A percentile compares a stretch with the other conserved stretches of the same genome.
Conservation (phyloP, 176 grass and related monocot species). For the Raddia distichophylla region DNA sequence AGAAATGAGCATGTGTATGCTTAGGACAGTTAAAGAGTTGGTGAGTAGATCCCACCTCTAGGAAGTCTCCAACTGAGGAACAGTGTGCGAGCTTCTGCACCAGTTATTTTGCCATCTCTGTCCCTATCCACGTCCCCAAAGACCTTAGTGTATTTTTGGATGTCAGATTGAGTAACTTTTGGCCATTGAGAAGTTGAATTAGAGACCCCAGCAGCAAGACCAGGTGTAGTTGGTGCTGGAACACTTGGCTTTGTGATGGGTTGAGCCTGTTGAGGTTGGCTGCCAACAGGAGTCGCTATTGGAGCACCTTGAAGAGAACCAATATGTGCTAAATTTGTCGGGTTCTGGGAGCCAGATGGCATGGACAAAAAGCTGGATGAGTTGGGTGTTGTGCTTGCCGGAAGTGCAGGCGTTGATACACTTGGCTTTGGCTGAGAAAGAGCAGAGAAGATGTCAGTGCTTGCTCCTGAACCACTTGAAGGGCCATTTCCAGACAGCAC, state of each 20-base stretch:
- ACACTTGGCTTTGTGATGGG: slow-evolving; percentile 43
- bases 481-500: slow-evolving; percentile 77
- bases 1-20: slow-evolving; percentile 34
- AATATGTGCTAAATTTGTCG: slow-evolving; percentile 55
- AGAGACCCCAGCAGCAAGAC: slow-evolving; percentile 49
- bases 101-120: slow-evolving; percentile 98
- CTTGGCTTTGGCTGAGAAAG: slow-evolving; percentile 58
- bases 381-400: slow-evolving; percentile 33
- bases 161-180: slow-evolving; percentile 90
- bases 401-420: slow-evolving; percentile 38
- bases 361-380: slow-evolving; percentile 51
- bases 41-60: slow-evolving; percentile 64
- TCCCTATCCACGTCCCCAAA: slow-evolving; percentile 91
- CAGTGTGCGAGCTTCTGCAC: slow-evolving; percentile 78
- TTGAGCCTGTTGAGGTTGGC: slow-evolving; percentile 68
- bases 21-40: slow-evolving; percentile 32
- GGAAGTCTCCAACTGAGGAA: slow-evolving; percentile 99
- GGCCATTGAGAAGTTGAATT: slow-evolving; percentile 82
- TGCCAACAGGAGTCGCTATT: slow-evolving; percentile 38
- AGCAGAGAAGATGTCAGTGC: slow-evolving; percentile 71
- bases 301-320: slow-evolving; percentile 56
- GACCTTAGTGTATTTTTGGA: slow-evolving; percentile 95
- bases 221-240: slow-evolving; percentile 34
- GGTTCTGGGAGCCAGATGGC: slow-evolving; percentile 59
- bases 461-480: slow-evolving; percentile 59